A percentile compares a stretch with the other conserved stretches of the same genome.
Evolutionary conservation across 1,139 yeast species (phyloP).

Genomic region (Yamadazyma oceani): DNA sequence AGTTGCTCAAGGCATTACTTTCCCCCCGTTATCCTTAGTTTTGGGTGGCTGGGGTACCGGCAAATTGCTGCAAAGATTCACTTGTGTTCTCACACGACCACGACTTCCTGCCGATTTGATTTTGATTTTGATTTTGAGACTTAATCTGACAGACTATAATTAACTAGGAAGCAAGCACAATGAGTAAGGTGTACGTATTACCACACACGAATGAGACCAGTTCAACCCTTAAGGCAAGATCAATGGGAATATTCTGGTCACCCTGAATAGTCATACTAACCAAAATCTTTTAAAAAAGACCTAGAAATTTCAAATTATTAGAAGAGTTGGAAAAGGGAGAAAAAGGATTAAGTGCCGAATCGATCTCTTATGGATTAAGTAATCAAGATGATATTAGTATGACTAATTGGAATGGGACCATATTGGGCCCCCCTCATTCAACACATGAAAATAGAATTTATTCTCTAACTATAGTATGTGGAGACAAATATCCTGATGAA

Average conservation of each 20-base stretch:
- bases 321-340: conserved; percentile 98
- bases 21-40: too few species aligned
- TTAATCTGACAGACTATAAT: too few species aligned
- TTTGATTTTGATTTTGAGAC: neutral
- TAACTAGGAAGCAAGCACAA: neutral
- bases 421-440: conserved; percentile 95
- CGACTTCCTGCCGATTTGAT: too few species aligned
- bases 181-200: neutral
- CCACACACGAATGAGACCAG: too few species aligned
- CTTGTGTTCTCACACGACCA: too few species aligned
- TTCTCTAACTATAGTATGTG: conserved; percentile 79
- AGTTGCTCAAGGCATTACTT: too few species aligned
- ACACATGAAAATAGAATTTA: conserved; percentile 93
- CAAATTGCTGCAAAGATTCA: too few species aligned
- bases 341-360: conserved; percentile 95
- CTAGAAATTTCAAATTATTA: conserved; percentile 87
- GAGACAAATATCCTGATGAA: conserved; percentile 78
- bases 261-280: too few species aligned
- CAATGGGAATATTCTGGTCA: too few species aligned
- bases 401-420: conserved; percentile 96
- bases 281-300: conserved; percentile 41
- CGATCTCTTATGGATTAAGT: conserved; percentile 89
- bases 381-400: conserved; percentile 87
- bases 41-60: too few species aligned
- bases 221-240: too few species aligned